Base-by-base conservation (phyloP, 441 rosid species). In the Eutrema salsugineum region DNA sequence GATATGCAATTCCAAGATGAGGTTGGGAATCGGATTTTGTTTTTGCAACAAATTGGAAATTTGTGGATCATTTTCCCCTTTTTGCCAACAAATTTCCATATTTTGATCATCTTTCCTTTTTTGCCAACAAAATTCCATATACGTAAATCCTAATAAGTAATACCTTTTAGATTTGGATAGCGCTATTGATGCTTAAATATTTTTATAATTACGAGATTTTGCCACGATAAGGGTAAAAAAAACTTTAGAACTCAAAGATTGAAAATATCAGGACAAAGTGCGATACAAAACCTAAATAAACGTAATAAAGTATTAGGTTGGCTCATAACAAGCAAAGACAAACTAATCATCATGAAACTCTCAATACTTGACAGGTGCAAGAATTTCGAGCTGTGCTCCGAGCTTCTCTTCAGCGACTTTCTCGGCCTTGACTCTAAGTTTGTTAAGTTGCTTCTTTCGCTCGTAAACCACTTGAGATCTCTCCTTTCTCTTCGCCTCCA, bases 401-500 rank as follows among this genome's bases (percentile, higher is more conserved):
- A 92, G 94, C 79, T 88, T 92, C 80, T 88, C 93, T 69, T 88
- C 93, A 17, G 86, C 93, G 50, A 70, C 74, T 67, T 82, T 87
- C 80, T 88, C 96, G 0, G 96, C 96, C 81, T 87, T 88, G 14
- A 54, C 81, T 81, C 84, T 82, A 48, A 88, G 93, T 51, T 87
- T 90, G 38, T 61, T 81, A 69, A 92, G 84, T 66, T 88, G 94
- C 81, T 92, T 92, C 85, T 84, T 90, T 68, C 92, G 76, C 83
- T 91, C 88, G 2, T 88, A 91, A 1, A 57, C 73, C 14, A 82
- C 84, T 66, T 88, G 87, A 46, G 91, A 66, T 77, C 84, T 89
- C 73, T 88, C 96, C 77, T 89, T 91, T 76, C 94, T 82, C 92
- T 86, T 89, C 62, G 74, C 53, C 83, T 91, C 97, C 11, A 89